Percentiles rank a stretch among this genome's conserved stretches.
Evolutionary conservation across 2,329 filamentous ascomycete genomes (phyloP).

Genomic region (Geosmithia putterillii): DNA sequence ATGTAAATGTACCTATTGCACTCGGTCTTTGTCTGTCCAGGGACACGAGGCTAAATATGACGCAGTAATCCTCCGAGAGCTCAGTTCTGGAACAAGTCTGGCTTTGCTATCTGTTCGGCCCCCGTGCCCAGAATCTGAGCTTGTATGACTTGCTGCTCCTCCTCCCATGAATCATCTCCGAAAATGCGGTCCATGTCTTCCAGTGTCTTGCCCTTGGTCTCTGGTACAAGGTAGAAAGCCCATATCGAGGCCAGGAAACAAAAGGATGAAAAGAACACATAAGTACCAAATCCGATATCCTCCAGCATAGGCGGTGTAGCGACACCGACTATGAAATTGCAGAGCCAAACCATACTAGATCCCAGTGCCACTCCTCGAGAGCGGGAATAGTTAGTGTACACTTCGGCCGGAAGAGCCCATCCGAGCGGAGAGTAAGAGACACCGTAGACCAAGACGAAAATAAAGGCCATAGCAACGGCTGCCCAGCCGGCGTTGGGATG

Average conservation of each 20-base stretch:
- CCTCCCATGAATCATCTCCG: not conserved
- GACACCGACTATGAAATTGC: slow-evolving; percentile 27
- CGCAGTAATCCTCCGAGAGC: too few relatives aligned
- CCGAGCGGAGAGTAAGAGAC: slow-evolving; percentile 18
- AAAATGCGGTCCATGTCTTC: slow-evolving; percentile 34
- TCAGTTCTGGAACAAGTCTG: too few relatives aligned
- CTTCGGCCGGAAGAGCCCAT: slow-evolving; percentile 22
- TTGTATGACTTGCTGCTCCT: not conserved
- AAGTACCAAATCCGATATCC: slow-evolving; percentile 32
- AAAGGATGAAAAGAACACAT: slow-evolving; percentile 41
- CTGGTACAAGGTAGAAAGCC: slow-evolving; percentile 39
- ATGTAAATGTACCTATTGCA: too few relatives aligned
- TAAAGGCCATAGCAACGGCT: slow-evolving; percentile 26
- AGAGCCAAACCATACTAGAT: slow-evolving; percentile 20
- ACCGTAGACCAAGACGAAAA: slow-evolving; percentile 14
- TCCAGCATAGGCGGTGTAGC: slow-evolving; percentile 41
- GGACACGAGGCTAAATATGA: too few relatives aligned
- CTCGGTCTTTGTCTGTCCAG: too few relatives aligned
- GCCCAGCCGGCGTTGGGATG: slow-evolving; percentile 41
- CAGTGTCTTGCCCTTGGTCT: slow-evolving; percentile 38
- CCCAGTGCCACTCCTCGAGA: slow-evolving; percentile 21
- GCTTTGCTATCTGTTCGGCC: too few relatives aligned
- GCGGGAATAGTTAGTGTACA: slow-evolving; percentile 19
- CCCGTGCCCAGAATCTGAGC: too few relatives aligned
- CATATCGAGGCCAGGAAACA: slow-evolving; percentile 33